Percentiles rank a stretch among this genome's conserved stretches.
Conservation (phyloP, 2,329 filamentous ascomycete species). For the Macrophomina pseudophaseolina region DNA sequence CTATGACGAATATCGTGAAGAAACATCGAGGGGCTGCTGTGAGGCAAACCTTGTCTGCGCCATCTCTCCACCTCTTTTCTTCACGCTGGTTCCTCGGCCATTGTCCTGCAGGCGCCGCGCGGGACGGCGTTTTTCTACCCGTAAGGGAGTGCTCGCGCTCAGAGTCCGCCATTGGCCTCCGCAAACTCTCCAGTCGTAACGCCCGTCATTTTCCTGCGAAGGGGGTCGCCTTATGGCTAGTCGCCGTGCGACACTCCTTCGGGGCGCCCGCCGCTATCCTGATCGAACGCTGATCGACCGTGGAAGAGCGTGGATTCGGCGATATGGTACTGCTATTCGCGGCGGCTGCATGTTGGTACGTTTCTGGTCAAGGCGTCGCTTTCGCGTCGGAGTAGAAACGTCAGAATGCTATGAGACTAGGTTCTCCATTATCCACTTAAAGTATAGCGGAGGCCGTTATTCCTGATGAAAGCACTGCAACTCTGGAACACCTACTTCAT, state of each 20-base stretch:
- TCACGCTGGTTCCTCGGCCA: conserved; percentile 1
- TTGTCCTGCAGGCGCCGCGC: background rate
- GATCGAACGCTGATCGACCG: conserved; percentile 18
- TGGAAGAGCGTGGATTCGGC: conserved; percentile 6
- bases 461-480: conserved; percentile 24
- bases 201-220: conserved; percentile 23
- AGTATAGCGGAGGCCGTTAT: conserved; percentile 8
- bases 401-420: conserved; percentile 6
- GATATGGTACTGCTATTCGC: conserved; percentile 9
- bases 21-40: conserved; percentile 21
- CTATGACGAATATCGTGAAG: conserved; percentile 22
- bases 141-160: background rate
- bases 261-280: conserved; percentile 21
- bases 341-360: conserved; percentile 8
- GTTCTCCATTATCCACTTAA: conserved; percentile 2
- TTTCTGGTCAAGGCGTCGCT: conserved; percentile 5
- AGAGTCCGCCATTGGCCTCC: conserved; percentile 1
- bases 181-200: background rate
- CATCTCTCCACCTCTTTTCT: conserved; percentile 18
- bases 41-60: conserved; percentile 25
- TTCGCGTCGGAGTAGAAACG: conserved; percentile 21
- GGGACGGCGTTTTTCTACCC: background rate
- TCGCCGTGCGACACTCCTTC: conserved; percentile 22
- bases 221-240: conserved; percentile 23
- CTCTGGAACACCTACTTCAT: conserved; percentile 26